Evolutionary conservation across 495 filamentous ascomycete species (phyloP).

Genomic region (Aspergillus haitiensis): DNA sequence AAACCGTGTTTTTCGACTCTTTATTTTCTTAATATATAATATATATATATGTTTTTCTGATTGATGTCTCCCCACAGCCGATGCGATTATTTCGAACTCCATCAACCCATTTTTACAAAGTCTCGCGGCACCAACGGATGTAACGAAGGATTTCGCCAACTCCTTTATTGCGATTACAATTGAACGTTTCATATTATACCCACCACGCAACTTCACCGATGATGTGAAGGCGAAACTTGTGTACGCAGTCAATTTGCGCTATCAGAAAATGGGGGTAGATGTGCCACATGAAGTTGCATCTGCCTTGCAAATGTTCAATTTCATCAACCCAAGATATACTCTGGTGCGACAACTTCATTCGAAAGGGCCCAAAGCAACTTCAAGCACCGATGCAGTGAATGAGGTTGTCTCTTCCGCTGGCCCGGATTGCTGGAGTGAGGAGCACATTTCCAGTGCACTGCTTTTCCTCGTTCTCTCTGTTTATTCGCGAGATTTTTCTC

Average conservation of each 20-base stretch:
- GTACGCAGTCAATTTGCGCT: constrained; percentile 67
- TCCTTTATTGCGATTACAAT: constrained; percentile 72
- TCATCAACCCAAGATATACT: constrained; percentile 62
- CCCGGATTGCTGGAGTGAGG: constrained; percentile 70
- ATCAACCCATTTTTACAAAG: constrained; percentile 72
- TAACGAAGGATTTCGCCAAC: constrained; percentile 62
- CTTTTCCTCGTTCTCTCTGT: constrained; percentile 78
- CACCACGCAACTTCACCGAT: constrained; percentile 77
- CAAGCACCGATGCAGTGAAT: constrained; percentile 52
- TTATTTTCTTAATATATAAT: constrained; percentile 22
- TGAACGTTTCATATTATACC: constrained; percentile 77
- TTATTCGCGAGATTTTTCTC: constrained; percentile 64
- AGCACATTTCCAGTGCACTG: constrained; percentile 77
- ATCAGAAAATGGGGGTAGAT: constrained; percentile 57
- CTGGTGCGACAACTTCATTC: constrained; percentile 78
- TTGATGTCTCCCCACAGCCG: constrained; percentile 52
- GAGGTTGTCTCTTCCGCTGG: constrained; percentile 66
- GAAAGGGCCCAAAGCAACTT: constrained; percentile 63
- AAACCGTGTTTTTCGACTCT: constrained; percentile 1
- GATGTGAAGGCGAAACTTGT: constrained; percentile 66
- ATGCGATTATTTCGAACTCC: constrained; percentile 75
- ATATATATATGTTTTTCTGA: constrained; percentile 26
- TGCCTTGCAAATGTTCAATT: constrained; percentile 69
- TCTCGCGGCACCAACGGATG: constrained; percentile 57
- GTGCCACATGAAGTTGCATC: constrained; percentile 72